These are phyloP conservation scores for Fomitopsis pinicola DNA, from an alignment of 1,284 basidiomycete species.

Conservation along the genomic window DNA sequence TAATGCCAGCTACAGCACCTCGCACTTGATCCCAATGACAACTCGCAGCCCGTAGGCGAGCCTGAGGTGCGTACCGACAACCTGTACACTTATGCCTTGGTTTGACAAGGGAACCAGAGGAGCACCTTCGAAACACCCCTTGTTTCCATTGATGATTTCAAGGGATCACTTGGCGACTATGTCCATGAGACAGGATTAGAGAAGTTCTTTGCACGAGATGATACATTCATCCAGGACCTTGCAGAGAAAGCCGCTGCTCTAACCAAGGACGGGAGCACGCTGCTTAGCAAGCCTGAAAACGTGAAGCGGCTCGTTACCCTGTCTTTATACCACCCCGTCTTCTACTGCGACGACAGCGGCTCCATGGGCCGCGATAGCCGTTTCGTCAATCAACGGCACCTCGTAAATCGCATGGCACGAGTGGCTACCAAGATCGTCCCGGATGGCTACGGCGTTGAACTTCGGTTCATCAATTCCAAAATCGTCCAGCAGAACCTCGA, in stretches of 20 bases:
- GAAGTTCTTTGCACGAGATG: slow-evolving; percentile 4
- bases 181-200: slow-evolving; percentile 1
- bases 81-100: neutral
- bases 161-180: neutral
- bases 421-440: slow-evolving; percentile 7
- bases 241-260: slow-evolving; percentile 2
- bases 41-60: neutral
- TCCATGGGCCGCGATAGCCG: slow-evolving; percentile 4
- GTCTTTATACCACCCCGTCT: slow-evolving; percentile 5
- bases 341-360: slow-evolving; percentile 10
- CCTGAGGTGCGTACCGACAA: neutral
- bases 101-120: neutral
- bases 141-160: neutral
- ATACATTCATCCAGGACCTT: slow-evolving; percentile 1
- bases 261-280: neutral
- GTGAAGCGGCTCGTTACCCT: slow-evolving; percentile 5
- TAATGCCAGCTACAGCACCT: no score
- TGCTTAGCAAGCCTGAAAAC: slow-evolving; percentile 1
- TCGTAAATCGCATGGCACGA: slow-evolving; percentile 4
- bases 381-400: slow-evolving; percentile 2
- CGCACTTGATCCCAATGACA: no score
- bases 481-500: neutral
- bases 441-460: slow-evolving; percentile 1
- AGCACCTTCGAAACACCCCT: neutral
- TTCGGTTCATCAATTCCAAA: slow-evolving; percentile 6